These are phyloP conservation scores for Aspergillus jensenii DNA, from an alignment of 2,329 filamentous ascomycete species.

Conservation along the genomic window DNA sequence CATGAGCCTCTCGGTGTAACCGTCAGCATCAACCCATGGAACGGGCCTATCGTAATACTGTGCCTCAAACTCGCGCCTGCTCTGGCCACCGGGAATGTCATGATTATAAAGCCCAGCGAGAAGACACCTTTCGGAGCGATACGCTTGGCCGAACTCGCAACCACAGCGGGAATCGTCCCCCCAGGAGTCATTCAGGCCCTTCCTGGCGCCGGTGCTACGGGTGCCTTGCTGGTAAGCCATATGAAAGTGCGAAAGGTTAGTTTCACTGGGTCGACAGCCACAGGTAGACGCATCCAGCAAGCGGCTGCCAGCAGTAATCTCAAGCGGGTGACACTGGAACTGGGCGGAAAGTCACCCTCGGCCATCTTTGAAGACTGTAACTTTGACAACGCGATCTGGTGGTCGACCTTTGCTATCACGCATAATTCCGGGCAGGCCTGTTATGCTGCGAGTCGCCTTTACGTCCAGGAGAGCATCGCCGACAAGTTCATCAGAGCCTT, in stretches of 20 bases:
- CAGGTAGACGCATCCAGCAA: slow-evolving; percentile 30
- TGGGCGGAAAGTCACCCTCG: slow-evolving; percentile 35
- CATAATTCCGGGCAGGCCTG: slow-evolving; percentile 36
- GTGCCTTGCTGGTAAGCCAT: slow-evolving; percentile 29
- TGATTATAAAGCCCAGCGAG: slow-evolving; percentile 69
- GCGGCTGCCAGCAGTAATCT: slow-evolving; percentile 31
- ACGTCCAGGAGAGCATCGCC: slow-evolving; percentile 30
- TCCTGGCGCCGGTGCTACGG: slow-evolving; percentile 63
- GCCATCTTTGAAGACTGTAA: slow-evolving; percentile 38
- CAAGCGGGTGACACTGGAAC: slow-evolving; percentile 36
- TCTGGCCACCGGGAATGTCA: slow-evolving; percentile 63
- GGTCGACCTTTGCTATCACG: slow-evolving; percentile 25
- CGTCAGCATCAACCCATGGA: slow-evolving; percentile 20
- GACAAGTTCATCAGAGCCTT: background rate
- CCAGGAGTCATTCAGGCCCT: slow-evolving; percentile 59
- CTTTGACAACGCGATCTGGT: slow-evolving; percentile 32
- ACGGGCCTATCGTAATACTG: slow-evolving; percentile 6
- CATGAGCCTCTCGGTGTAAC: slow-evolving; percentile 19
- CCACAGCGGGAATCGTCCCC: slow-evolving; percentile 48
- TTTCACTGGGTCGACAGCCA: slow-evolving; percentile 33
- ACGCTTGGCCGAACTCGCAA: slow-evolving; percentile 47
- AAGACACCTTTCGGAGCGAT: slow-evolving; percentile 54
- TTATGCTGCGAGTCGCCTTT: slow-evolving; percentile 32
- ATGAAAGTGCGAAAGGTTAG: slow-evolving; percentile 32
- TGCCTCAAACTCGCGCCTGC: slow-evolving; percentile 13